A percentile compares a stretch with the other conserved stretches of the same genome.
Evolutionary conservation across 495 filamentous ascomycete genomes (phyloP).

Genomic region (Halenospora varia): DNA sequence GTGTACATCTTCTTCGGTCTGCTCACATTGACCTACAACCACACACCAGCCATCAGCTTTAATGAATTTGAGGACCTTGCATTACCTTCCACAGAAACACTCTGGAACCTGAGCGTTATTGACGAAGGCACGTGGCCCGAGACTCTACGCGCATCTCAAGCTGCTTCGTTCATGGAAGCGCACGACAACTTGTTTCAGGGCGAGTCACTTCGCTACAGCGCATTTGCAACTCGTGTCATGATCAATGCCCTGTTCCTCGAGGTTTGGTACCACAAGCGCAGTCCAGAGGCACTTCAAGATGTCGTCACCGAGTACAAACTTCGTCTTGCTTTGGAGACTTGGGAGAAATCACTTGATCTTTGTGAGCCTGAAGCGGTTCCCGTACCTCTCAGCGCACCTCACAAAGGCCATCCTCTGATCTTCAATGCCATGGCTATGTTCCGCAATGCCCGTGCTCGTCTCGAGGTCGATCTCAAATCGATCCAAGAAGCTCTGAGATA

Average conservation of each 20-base stretch:
- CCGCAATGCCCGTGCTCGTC: slow-evolving; percentile 85
- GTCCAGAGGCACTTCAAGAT: slow-evolving; percentile 90
- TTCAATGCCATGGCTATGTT: slow-evolving; percentile 99
- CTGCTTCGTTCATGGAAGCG: slow-evolving; percentile 84
- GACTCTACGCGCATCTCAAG: slow-evolving; percentile 61
- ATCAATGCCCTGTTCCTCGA: slow-evolving; percentile 99
- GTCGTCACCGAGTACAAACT: slow-evolving; percentile 99
- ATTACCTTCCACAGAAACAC: slow-evolving; percentile 86
- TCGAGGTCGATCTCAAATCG: slow-evolving; percentile 91
- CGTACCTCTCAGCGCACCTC: slow-evolving; percentile 87
- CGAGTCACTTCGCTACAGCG: slow-evolving; percentile 87
- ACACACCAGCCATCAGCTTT: slow-evolving; percentile 94
- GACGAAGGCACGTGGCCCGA: slow-evolving; percentile 86
- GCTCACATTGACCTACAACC: slow-evolving; percentile 93
- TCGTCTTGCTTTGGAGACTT: slow-evolving; percentile 90
- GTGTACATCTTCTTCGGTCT: slow-evolving; percentile 98
- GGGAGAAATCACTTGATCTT: slow-evolving; percentile 92
- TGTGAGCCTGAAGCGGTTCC: slow-evolving; percentile 91
- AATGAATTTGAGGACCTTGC: slow-evolving; percentile 94
- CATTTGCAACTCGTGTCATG: slow-evolving; percentile 95
- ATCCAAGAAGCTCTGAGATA: slow-evolving; percentile 97
- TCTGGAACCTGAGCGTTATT: slow-evolving; percentile 82
- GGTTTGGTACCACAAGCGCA: slow-evolving; percentile 98
- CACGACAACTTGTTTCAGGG: slow-evolving; percentile 95
- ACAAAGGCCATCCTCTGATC: slow-evolving; percentile 96